Percentiles rank a stretch among this genome's conserved stretches.
Evolutionary conservation across 1,284 basidiomycete genomes (phyloP).

Genomic region (Exobasidium cylindrosporum): DNA sequence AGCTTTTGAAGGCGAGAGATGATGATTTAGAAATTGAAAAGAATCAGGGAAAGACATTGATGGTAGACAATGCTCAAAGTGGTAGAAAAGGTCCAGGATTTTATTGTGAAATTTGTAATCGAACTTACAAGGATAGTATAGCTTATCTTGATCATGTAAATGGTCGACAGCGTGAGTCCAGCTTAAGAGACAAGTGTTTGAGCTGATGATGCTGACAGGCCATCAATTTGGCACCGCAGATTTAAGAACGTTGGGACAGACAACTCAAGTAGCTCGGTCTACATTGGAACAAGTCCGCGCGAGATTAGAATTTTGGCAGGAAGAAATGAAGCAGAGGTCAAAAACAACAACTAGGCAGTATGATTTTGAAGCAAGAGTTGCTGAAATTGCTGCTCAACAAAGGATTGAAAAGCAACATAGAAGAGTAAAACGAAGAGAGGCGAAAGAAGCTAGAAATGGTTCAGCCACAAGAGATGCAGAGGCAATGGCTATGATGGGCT

Average conservation of each 20-base stretch:
- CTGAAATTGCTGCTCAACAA: constrained; percentile 75
- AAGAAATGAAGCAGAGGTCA: not conserved
- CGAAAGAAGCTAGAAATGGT: constrained; percentile 43
- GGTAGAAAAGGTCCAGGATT: constrained; percentile 49
- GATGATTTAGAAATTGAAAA: constrained; percentile 40
- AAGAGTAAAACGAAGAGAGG: constrained; percentile 58
- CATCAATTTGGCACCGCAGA: constrained; percentile 60
- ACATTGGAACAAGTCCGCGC: constrained; percentile 86
- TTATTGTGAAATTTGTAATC: constrained; percentile 56
- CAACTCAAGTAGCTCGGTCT: constrained; percentile 82
- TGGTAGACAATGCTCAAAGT: constrained; percentile 41
- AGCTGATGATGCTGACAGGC: not conserved
- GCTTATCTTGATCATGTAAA: constrained; percentile 96
- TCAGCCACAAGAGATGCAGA: constrained; percentile 55
- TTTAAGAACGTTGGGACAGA: constrained; percentile 85
- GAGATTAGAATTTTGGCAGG: constrained; percentile 64
- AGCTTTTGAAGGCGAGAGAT: constrained; percentile 37
- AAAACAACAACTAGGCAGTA: constrained; percentile 58
- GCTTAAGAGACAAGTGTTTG: too few species aligned
- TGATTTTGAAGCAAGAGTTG: constrained; percentile 85
- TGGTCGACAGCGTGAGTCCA: constrained; percentile 78
- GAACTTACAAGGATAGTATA: constrained; percentile 88
- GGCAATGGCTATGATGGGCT: constrained; percentile 86
- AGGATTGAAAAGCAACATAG: constrained; percentile 70
- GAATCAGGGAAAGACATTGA: constrained; percentile 44